These are phyloP conservation scores for Neonectria magnoliae DNA, from an alignment of 2,329 filamentous ascomycete species.

Conservation along the genomic window DNA sequence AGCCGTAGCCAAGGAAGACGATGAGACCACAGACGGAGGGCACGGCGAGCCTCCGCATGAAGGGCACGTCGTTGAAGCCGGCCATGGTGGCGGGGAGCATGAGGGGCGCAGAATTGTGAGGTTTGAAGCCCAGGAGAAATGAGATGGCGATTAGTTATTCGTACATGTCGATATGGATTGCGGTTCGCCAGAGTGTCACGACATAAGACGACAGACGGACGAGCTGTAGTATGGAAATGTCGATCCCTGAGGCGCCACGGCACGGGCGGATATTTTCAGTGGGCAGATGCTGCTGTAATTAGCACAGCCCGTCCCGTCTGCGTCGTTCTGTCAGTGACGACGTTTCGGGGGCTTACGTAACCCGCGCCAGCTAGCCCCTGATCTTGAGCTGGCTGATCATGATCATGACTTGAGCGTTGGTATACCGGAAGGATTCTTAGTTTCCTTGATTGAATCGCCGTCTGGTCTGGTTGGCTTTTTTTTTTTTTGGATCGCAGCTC, in stretches of 20 bases:
- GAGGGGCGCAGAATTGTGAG: neutral
- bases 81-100: constrained; percentile 47
- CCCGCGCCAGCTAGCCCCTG: constrained; percentile 18
- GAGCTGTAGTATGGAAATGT: neutral
- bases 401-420: constrained; percentile 6
- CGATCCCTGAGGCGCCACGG: constrained; percentile 9
- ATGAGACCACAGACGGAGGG: constrained; percentile 74
- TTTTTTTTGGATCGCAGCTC: neutral
- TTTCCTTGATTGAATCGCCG: neutral
- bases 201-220: neutral
- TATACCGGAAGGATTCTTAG: neutral
- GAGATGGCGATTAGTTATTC: neutral
- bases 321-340: neutral
- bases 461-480: neutral
- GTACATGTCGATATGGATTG: constrained; percentile 11
- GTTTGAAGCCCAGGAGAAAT: neutral
- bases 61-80: constrained; percentile 53
- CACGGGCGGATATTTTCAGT: constrained; percentile 7
- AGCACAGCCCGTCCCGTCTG: constrained; percentile 2
- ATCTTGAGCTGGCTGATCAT: constrained; percentile 9
- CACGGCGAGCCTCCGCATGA: constrained; percentile 69
- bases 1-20: constrained; percentile 74
- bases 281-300: constrained; percentile 6
- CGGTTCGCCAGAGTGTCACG: neutral
- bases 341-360: constrained; percentile 22